A percentile compares a stretch with the other conserved stretches of the same genome.
These are phyloP conservation scores for Alternaria arbusti DNA, from an alignment of 2,329 filamentous ascomycete species.

Conservation along the genomic window DNA sequence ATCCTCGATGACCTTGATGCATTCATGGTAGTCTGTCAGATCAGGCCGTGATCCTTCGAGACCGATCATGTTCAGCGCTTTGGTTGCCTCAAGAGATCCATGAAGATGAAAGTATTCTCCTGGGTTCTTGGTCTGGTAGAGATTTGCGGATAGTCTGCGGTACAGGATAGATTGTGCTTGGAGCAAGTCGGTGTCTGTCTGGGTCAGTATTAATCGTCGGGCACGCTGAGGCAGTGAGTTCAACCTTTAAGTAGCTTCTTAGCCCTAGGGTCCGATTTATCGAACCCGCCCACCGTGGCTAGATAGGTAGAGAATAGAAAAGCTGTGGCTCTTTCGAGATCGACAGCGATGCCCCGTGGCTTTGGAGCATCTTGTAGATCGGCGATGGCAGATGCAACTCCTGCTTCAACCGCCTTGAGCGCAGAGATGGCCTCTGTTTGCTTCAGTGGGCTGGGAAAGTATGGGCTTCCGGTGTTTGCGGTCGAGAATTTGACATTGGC, in stretches of 20 bases:
- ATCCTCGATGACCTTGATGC: slow-evolving; percentile 51
- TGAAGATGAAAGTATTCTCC: slow-evolving; percentile 78
- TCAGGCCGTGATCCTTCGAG: slow-evolving; percentile 67
- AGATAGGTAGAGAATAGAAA: slow-evolving; percentile 67
- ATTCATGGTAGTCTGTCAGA: slow-evolving; percentile 56
- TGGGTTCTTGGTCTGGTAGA: slow-evolving; percentile 70
- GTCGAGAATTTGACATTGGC: slow-evolving; percentile 41
- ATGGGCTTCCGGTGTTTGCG: slow-evolving; percentile 47
- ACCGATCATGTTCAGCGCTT: slow-evolving; percentile 73
- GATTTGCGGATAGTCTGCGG: slow-evolving; percentile 73
- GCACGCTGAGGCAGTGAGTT: not conserved
- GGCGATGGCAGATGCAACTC: slow-evolving; percentile 65
- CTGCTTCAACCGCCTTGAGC: slow-evolving; percentile 66
- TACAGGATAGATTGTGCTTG: slow-evolving; percentile 74
- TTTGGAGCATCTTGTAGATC: slow-evolving; percentile 59
- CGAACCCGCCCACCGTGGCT: slow-evolving; percentile 61
- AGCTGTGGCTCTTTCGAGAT: slow-evolving; percentile 61
- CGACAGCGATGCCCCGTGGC: slow-evolving; percentile 56
- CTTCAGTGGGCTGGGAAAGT: slow-evolving; percentile 57
- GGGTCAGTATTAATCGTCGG: slow-evolving; percentile 12
- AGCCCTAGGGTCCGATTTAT: slow-evolving; percentile 51
- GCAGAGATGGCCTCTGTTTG: slow-evolving; percentile 61
- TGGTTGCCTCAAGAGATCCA: slow-evolving; percentile 74
- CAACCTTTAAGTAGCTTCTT: slow-evolving; percentile 55
- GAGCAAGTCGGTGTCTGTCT: slow-evolving; percentile 73